Base-by-base conservation (phyloP, 2,329 filamentous ascomycete species). In the Penicillium sclerotigenum region DNA sequence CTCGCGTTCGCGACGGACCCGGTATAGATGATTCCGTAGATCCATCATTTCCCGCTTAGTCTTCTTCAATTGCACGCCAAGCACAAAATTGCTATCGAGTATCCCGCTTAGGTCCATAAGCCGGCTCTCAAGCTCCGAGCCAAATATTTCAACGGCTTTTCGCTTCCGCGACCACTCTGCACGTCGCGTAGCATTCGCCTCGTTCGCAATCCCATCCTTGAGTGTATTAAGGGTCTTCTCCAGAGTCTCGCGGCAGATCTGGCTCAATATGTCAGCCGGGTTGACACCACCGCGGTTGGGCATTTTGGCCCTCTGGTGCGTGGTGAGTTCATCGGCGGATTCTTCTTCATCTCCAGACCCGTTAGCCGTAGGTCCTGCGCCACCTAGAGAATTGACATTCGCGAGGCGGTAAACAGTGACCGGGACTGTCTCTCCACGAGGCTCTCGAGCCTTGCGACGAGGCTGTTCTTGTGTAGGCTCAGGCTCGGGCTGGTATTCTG, bases 51-150 rank as follows among this genome's bases (percentile, higher is more conserved):
- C 77, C 59, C 70, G 76, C 66, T 74, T 78, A 59, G 73, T 75
- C 59, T 66, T 72, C 54, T 75, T 78, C 43, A 80, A 62, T 54
- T 79, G 76, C 47, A 75, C 71, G 26, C 75, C 74, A 24, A 81
- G 73, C 2, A 74, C 69, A 54, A 75, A 78, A 43, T 81, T 77
- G 51, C 79, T 77, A 56, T 83, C 79, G 3, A 82, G 74, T 22
- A 80, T 75, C 59, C 80, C 79, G 56, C 80, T 81, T 28, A 83
- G 68, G 41, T 80, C 77, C 43, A 82, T 75, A 3, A 83, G 67
- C 22, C 78, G 75, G 28, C 78, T 76, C 18, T 78, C 76, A 18
- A 83, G 68, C 47, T 79, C 77, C 9, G 74, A 68, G 14, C 76
- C 75, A 63, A 79, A 83, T 5, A 74, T 73, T 36, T 80, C 71